These are phyloP conservation scores for Marsdenia floribunda DNA, from an alignment of 257 asterid genomes.

Conservation along the genomic window DNA sequence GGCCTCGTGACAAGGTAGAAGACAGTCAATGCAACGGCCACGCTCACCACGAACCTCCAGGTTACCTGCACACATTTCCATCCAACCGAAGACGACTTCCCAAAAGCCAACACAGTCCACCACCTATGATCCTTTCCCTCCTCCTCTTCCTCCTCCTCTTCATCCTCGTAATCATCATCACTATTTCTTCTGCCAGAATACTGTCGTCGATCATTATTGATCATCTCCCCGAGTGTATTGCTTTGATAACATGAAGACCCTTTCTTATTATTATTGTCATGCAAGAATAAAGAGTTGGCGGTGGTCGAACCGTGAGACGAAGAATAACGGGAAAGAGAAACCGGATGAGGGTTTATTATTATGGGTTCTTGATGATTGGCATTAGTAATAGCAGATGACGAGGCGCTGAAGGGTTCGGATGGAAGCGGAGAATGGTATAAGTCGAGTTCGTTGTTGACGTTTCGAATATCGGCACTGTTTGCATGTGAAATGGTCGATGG, in stretches of 20 bases:
- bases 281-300: constrained; percentile 31
- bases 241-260: constrained; percentile 13
- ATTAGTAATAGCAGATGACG: not conserved
- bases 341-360: too few relatives aligned
- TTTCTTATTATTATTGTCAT: constrained; percentile 21
- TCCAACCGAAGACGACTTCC: constrained; percentile 41
- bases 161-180: not conserved
- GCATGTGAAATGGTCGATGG: constrained; percentile 54
- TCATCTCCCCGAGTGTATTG: constrained; percentile 14
- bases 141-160: constrained; percentile 11
- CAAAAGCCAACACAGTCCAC: constrained; percentile 37
- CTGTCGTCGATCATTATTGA: not conserved
- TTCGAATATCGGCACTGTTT: constrained; percentile 20
- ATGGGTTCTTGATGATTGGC: not conserved
- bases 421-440: constrained; percentile 18
- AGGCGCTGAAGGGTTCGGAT: constrained; percentile 6
- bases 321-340: constrained; percentile 40
- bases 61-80: constrained; percentile 60
- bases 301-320: constrained; percentile 61
- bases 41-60: constrained; percentile 68
- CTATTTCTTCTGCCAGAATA: too few relatives aligned
- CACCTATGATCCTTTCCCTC: constrained; percentile 24
- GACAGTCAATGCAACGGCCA: constrained; percentile 46
- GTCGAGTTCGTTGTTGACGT: constrained; percentile 4
- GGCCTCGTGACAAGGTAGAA: constrained; percentile 67